Base-by-base conservation (phyloP, 2,329 filamentous ascomycete species). In the Neonectria punicea region DNA sequence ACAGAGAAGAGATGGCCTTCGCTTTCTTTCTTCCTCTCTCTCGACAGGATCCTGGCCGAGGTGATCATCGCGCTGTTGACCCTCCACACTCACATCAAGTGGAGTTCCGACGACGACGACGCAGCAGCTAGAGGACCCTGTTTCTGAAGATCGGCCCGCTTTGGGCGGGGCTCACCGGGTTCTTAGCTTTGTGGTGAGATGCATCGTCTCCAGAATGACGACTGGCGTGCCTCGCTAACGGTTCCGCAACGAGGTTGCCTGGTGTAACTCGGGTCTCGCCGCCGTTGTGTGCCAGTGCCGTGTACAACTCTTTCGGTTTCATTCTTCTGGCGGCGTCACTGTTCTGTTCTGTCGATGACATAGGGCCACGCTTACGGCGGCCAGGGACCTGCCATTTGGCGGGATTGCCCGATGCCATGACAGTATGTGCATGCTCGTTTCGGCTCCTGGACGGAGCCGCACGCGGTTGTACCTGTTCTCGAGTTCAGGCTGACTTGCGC, bases 151-250 rank as follows among this genome's bases (percentile, higher is more conserved):
- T 74, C 72, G 60, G 56, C 63, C 72, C 70, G 68, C 64, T 68
- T 59, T 43, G 57, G 58, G 70, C 64, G 72, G 72, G 72, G 71
- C 66, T 66, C 63, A 56, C 68, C 60, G 58, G 66, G 62, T 56
- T 62, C 50, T 67, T 67, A 59, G 61, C 59, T 62, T 62, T 57
- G 65, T 63, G 65, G 55, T 65, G 60, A 64, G 57, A 53, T 61
- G 49, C 59, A 66, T 64, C 18, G 67, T 65, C 65, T 58, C 61
- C 56, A 61, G 64, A 66, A 74, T 74, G 73, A 74, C 73, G 73
- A 67, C 55, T 67, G 65, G 54, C 46, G 44, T 57, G 44, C 32
- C 32, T 60, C 34, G 51, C 55, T 56, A 65, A 65, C 65, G 58
- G 58, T 46, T 58, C 61, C 47, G 53, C 56, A 56, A 56, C 36